Percentiles rank a stretch among this genome's conserved stretches.
phyloP scores from a whole-genome alignment of 1,139 yeast genomes.

The Protomyces arabidopsidicola region DNA sequence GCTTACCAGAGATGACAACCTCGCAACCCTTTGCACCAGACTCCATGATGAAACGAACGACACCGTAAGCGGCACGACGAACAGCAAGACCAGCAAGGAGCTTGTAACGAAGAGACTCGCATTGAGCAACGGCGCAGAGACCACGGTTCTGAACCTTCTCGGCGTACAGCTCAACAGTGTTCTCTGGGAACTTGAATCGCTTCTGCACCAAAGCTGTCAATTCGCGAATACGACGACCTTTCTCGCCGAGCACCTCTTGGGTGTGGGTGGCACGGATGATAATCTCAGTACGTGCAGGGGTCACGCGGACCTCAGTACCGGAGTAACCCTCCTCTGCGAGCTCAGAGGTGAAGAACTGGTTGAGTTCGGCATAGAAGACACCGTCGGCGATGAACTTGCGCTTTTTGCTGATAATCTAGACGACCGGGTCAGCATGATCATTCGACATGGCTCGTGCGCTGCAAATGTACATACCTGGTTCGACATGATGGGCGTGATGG shows the following conservation, averaged over 20 bases:
- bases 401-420: constrained; percentile 25
- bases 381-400: constrained; percentile 82
- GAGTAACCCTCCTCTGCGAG: constrained; percentile 99
- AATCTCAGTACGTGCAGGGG: constrained; percentile 97
- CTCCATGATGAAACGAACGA: constrained; percentile 99
- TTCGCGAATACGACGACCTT: constrained; percentile 99
- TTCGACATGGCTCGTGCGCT: not conserved
- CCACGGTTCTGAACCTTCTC: constrained; percentile 99
- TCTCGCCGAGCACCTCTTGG: constrained; percentile 98
- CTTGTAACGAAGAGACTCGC: constrained; percentile 98
- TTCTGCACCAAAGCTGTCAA: constrained; percentile 95
- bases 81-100: constrained; percentile 97
- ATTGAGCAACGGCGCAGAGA: constrained; percentile 99
- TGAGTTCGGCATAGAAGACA: constrained; percentile 99
- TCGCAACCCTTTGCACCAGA: constrained; percentile 99
- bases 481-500: constrained; percentile 1
- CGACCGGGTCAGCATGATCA: not conserved
- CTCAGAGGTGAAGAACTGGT: constrained; percentile 99
- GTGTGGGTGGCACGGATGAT: constrained; percentile 99
- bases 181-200: constrained; percentile 97
- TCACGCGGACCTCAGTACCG: constrained; percentile 99
- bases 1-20: constrained; percentile 98
- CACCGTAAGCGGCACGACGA: constrained; percentile 99
- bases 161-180: constrained; percentile 91
- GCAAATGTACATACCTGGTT: not conserved